Evolutionary conservation across 805 yeast species (phyloP).

Genomic region (Yarrowia hollandica): DNA sequence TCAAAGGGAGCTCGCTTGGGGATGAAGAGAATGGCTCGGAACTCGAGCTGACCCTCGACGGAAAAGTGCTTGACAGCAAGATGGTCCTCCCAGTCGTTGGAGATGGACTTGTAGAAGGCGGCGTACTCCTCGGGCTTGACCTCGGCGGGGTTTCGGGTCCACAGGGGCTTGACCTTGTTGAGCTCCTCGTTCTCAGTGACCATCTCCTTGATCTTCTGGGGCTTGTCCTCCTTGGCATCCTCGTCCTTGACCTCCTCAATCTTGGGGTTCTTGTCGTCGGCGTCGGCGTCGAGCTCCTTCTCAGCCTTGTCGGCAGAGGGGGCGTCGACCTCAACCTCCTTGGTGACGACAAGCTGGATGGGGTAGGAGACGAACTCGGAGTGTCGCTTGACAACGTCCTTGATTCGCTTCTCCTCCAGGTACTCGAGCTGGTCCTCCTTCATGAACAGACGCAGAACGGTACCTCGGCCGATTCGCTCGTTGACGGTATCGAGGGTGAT

Average conservation of each 20-base stretch:
- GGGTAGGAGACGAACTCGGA: slow-evolving; percentile 99
- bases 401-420: slow-evolving; percentile 98
- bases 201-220: slow-evolving; percentile 86
- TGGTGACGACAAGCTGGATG: slow-evolving; percentile 95
- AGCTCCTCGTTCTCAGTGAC: slow-evolving; percentile 97
- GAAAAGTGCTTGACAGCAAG: slow-evolving; percentile 99
- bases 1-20: slow-evolving; percentile 99
- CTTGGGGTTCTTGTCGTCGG: slow-evolving; percentile 68
- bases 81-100: slow-evolving; percentile 99
- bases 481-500: slow-evolving; percentile 85
- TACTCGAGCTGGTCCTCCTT: slow-evolving; percentile 99
- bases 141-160: slow-evolving; percentile 99
- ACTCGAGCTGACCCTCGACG: slow-evolving; percentile 99
- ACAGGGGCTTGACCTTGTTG: slow-evolving; percentile 97
- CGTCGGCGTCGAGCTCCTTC: slow-evolving; percentile 50
- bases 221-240: slow-evolving; percentile 71
- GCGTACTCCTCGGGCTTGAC: slow-evolving; percentile 98
- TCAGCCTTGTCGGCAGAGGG: slow-evolving; percentile 73
- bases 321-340: slow-evolving; percentile 98
- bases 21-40: slow-evolving; percentile 94
- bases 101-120: slow-evolving; percentile 98
- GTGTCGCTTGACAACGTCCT: slow-evolving; percentile 99
- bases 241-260: slow-evolving; percentile 75
- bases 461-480: slow-evolving; percentile 92
- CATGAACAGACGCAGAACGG: slow-evolving; percentile 90